phyloP scores from a whole-genome alignment of 805 yeast species.

The Tetrapisispora nanseiensis region DNA sequence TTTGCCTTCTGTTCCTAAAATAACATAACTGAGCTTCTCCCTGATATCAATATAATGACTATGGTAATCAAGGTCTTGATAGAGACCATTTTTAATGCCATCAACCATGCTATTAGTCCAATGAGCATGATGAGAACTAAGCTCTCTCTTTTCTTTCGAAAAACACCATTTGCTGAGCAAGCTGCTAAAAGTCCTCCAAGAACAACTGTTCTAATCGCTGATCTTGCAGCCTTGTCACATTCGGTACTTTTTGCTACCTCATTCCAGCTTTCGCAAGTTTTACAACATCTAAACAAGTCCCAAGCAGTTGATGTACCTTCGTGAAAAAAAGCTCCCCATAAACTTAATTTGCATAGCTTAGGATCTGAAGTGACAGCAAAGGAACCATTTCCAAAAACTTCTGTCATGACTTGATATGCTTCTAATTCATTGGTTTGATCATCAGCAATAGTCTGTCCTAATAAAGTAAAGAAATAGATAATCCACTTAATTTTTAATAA shows the following conservation, averaged over 20 bases:
- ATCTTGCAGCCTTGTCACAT: constrained; percentile 1
- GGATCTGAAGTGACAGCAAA: neutral
- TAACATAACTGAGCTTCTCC: neutral
- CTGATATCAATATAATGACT: neutral
- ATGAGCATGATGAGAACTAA: neutral
- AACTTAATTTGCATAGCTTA: neutral
- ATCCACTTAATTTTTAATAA: neutral
- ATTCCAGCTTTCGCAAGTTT: neutral
- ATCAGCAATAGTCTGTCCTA: neutral
- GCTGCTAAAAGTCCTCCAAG: neutral
- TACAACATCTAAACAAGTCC: neutral
- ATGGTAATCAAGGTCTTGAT: neutral
- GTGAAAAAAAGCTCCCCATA: neutral
- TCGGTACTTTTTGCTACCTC: neutral
- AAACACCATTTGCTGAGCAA: neutral
- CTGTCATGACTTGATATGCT: constrained; percentile 1
- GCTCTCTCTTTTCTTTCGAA: neutral
- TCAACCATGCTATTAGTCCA: neutral
- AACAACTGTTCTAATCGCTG: neutral
- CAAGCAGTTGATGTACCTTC: neutral
- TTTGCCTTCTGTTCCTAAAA: neutral
- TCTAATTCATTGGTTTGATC: neutral
- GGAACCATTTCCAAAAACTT: neutral
- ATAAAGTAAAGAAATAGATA: neutral
- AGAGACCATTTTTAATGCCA: neutral